These are phyloP conservation scores for Ciborinia camelliae DNA, from an alignment of 2,329 filamentous ascomycete genomes.

Conservation along the genomic window DNA sequence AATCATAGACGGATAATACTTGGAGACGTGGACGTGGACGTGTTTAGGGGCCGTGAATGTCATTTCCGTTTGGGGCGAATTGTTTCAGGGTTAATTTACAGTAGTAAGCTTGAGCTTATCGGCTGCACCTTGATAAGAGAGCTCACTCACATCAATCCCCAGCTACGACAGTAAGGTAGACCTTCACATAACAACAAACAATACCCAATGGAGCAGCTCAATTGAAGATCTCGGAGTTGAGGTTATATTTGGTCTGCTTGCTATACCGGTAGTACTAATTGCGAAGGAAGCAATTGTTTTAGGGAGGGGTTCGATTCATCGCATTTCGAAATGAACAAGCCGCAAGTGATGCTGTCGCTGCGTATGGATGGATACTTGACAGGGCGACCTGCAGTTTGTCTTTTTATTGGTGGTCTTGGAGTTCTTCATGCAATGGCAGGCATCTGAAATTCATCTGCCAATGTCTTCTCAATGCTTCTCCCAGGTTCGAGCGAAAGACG, in stretches of 20 bases:
- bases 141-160: not conserved
- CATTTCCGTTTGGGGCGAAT: not conserved
- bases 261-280: conserved; percentile 48
- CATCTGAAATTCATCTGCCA: conserved; percentile 50
- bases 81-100: conserved; percentile 17
- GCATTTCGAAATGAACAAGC: conserved; percentile 59
- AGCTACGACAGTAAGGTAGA: not conserved
- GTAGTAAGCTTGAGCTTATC: no score
- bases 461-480: conserved; percentile 53
- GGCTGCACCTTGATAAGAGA: conserved; percentile 6
- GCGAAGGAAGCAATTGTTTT: conserved; percentile 54
- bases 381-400: conserved; percentile 52
- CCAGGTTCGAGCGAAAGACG: conserved; percentile 53
- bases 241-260: conserved; percentile 36
- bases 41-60: conserved; percentile 3
- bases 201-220: conserved; percentile 29
- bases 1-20: not conserved
- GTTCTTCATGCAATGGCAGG: conserved; percentile 57
- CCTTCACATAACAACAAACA: conserved; percentile 10
- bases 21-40: no score
- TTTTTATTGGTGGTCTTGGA: conserved; percentile 57
- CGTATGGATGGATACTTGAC: conserved; percentile 59
- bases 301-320: conserved; percentile 56
- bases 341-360: conserved; percentile 54
- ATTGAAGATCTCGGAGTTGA: conserved; percentile 33